Percentiles rank a stretch among this genome's conserved stretches.
phyloP scores from a whole-genome alignment of 148 eudicot species.

The Fagopyrum homotropicum region DNA sequence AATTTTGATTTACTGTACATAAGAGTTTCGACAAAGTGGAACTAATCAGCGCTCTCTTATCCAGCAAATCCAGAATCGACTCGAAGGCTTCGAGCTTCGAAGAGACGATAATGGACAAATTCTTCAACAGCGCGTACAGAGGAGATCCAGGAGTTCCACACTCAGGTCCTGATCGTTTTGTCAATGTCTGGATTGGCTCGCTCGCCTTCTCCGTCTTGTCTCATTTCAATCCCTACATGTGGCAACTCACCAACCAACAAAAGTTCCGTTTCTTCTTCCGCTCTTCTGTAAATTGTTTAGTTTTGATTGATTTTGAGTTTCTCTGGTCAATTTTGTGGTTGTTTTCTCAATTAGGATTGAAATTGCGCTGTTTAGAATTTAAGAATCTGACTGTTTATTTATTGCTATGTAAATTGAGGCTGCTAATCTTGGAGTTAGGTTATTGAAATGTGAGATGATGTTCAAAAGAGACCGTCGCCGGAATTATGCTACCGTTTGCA shows the following conservation, averaged over 20 bases:
- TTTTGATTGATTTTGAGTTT: not conserved
- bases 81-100: not conserved
- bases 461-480: too few relatives aligned
- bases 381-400: not conserved
- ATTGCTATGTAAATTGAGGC: not conserved
- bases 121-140: constrained; percentile 80
- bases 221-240: constrained; percentile 60
- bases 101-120: constrained; percentile 59
- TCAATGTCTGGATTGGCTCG: constrained; percentile 68
- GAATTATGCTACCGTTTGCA: too few relatives aligned
- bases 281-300: not conserved
- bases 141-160: constrained; percentile 97
- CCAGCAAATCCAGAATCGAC: not conserved
- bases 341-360: not conserved
- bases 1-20: too few relatives aligned
- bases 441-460: not conserved
- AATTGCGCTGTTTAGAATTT: not conserved
- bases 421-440: not conserved
- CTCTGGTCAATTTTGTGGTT: not conserved
- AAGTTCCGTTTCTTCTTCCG: constrained; percentile 26
- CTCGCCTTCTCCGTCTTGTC: constrained; percentile 53
- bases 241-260: constrained; percentile 64
- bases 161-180: constrained; percentile 46
- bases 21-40: too few relatives aligned
- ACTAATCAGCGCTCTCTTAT: not conserved